These are phyloP conservation scores for Coemansia sp. DNA, from an alignment of 192 early-diverging fungal genomes.

Conservation along the genomic window DNA sequence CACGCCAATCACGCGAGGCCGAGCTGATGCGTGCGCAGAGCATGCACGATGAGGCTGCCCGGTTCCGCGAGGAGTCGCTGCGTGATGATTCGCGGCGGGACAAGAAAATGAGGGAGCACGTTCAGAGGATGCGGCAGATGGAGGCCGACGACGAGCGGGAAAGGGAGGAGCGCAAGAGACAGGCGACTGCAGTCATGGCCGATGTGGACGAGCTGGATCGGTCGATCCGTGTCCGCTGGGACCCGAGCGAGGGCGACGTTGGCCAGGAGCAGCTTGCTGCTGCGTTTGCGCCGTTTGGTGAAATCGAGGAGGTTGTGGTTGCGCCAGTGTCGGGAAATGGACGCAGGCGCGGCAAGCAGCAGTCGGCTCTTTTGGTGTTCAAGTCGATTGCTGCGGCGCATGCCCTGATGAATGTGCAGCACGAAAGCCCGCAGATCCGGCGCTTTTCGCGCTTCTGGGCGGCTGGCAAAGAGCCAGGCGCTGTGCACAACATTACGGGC, in stretches of 20 bases:
- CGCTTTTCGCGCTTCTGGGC: slow-evolving; percentile 39
- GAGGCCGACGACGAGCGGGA: slow-evolving; percentile 5
- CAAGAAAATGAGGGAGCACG: slow-evolving; percentile 37
- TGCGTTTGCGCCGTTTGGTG: slow-evolving; percentile 32
- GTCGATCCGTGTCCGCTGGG: slow-evolving; percentile 36
- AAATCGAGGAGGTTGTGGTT: slow-evolving; percentile 43
- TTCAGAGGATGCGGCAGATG: slow-evolving; percentile 2
- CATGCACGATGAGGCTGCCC: slow-evolving; percentile 28
- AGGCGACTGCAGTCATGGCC: slow-evolving; percentile 9
- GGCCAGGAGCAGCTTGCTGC: slow-evolving; percentile 16
- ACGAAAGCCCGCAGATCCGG: slow-evolving; percentile 1
- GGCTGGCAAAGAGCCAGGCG: slow-evolving; percentile 22
- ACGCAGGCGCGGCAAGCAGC: slow-evolving; percentile 6
- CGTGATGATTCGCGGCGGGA: slow-evolving; percentile 24
- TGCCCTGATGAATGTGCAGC: slow-evolving; percentile 31
- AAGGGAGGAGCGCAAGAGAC: slow-evolving; percentile 5
- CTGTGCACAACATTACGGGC: slow-evolving; percentile 16
- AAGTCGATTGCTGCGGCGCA: slow-evolving; percentile 36
- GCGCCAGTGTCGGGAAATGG: slow-evolving; percentile 27
- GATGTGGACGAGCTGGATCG: slow-evolving; percentile 44
- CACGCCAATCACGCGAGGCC: slow-evolving; percentile 13
- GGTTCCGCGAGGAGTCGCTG: slow-evolving; percentile 32
- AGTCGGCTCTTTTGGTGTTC: slow-evolving; percentile 43
- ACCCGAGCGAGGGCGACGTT: background rate
- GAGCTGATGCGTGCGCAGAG: slow-evolving; percentile 13